Base-by-base conservation (phyloP, 305 asterid species). In the Nicotiana rustica region DNA sequence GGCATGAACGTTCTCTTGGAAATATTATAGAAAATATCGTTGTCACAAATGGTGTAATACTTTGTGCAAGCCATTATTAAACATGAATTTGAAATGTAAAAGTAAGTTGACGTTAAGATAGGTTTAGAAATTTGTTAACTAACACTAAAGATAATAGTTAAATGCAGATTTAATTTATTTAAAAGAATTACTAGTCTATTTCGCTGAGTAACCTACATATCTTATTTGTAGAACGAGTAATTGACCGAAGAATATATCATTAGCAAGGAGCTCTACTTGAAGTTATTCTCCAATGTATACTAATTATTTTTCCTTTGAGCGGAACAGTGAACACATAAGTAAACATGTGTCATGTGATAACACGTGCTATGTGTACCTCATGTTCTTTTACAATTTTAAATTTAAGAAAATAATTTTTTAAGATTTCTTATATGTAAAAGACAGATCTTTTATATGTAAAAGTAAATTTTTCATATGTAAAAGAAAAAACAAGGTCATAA, bases 41-140 rank as follows among this genome's bases (percentile, higher is more conserved):
- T 60, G 29, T 60, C 52, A 36, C 21, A 68, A 8, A 10, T 69
- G 49, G 49, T 38, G 17, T 21, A 36, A 6, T n/a, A 38, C 3
- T 19, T 49, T 70, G 14, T 44, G 18, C 35, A 18, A 44, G 10
- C 21, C 18, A 41, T 19, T 44, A 70, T 6, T 70, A 70, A 70
- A 70, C 59, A 70, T 44, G 19, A 70, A 70, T 70, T 52, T 44
- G 19, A 19, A 60, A 71, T 41, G 78, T 19, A 71, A 52, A 44
- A 71, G 35, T 71, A 71, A 71, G 61, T 0, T 71, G 61, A 19
- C 61, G 60, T 44, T 41, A 41, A 41, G 35, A 38, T 18, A 38
- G 56, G n/a, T 25, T 18, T 69, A 18, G 41, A 41, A 18, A 10
- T 19, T 60, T 70, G 56, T 18, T 41, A 10, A 18, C 8, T 10